Evolutionary conservation across 352 stramenopile genomes (phyloP), one percentile per base, ranked within the genome.

Genomic region (Globisporangium barbulae): DNA sequence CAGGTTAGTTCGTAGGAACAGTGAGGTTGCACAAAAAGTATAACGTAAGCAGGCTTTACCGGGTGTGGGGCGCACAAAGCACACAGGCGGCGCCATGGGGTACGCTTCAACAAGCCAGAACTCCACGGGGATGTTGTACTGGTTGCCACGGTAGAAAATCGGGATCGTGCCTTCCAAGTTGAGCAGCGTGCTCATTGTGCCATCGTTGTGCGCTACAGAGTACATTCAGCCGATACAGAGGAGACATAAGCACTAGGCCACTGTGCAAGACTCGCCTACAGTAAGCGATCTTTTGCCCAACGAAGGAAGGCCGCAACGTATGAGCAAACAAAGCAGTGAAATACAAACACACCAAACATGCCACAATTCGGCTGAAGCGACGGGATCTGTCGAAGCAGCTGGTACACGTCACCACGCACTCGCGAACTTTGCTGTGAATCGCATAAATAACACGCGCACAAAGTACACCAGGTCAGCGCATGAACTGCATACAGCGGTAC

Each of bases 41-140:
- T 19, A 5, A 35, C 30, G 7, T 6, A 47, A 31, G 48, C 17
- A 22, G 7, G 10, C 21, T n/a, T 37, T 73, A 85, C 79, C 79
- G 30, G 83, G 50, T 5, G 88, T 97, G 1, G 89, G 89, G 3
- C 84, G 86, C 35, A 97, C 89, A 61, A 94, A 97, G 55, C 88
- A 94, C 53, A 96, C 86, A 1, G 89, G 88, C 28, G 89, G 78
- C 3, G 82, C 61, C 64, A 90, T 73, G 0, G 89, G 89, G 71
- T 96, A 97, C 33, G 75, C 83, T 66, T 94, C 83, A 8, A 89
- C 81, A 49, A 97, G 76, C 89, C 89, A 96, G 45, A 97, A 88
- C 69, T 93, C 83, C 39, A 97, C 80, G 0, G 89, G 89, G 65
- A 97, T 97, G 59, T 97, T 97, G 79, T 97, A 97, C 67, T 96